phyloP scores from a whole-genome alignment of 2,329 filamentous ascomycete species.

The Hymenoscyphus fraxineus region DNA sequence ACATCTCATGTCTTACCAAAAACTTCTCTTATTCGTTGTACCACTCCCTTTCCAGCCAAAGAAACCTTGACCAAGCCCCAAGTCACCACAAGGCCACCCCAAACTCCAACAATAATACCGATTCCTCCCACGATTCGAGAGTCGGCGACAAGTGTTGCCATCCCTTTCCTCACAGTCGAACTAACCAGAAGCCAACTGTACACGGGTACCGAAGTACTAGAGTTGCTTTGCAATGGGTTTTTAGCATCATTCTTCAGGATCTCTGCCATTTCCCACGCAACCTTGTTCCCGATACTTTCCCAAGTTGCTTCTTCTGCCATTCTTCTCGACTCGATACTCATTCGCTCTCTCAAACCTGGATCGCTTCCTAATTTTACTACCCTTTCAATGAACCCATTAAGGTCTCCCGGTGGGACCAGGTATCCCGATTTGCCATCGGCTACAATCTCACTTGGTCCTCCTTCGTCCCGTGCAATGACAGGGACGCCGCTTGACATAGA shows the following conservation, averaged over 20 bases:
- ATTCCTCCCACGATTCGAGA: constrained; percentile 23
- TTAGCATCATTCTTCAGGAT: constrained; percentile 17
- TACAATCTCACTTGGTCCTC: constrained; percentile 66
- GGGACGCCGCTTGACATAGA: constrained; percentile 66
- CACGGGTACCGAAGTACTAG: constrained; percentile 18
- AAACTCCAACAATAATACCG: constrained; percentile 30
- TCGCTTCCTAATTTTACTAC: constrained; percentile 49
- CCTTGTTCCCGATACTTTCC: constrained; percentile 68
- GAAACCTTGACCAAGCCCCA: constrained; percentile 27
- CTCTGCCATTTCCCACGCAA: constrained; percentile 60
- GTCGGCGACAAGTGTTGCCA: constrained; percentile 22
- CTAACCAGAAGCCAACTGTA: constrained; percentile 27
- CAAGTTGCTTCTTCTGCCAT: constrained; percentile 63
- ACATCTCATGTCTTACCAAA: neutral
- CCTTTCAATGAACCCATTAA: constrained; percentile 54
- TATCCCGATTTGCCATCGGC: constrained; percentile 57
- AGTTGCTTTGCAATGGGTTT: constrained; percentile 4
- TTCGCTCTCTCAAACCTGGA: constrained; percentile 39
- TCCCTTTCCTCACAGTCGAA: constrained; percentile 19
- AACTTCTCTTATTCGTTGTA: constrained; percentile 12
- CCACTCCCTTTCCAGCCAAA: constrained; percentile 16
- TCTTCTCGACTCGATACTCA: constrained; percentile 47
- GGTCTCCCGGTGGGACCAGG: constrained; percentile 55
- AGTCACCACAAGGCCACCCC: constrained; percentile 29
- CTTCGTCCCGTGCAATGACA: constrained; percentile 65